Percentiles rank a stretch among this genome's conserved stretches.
phyloP scores from a whole-genome alignment of 2,329 filamentous ascomycete genomes.

The Neofusicoccum laricinum region DNA sequence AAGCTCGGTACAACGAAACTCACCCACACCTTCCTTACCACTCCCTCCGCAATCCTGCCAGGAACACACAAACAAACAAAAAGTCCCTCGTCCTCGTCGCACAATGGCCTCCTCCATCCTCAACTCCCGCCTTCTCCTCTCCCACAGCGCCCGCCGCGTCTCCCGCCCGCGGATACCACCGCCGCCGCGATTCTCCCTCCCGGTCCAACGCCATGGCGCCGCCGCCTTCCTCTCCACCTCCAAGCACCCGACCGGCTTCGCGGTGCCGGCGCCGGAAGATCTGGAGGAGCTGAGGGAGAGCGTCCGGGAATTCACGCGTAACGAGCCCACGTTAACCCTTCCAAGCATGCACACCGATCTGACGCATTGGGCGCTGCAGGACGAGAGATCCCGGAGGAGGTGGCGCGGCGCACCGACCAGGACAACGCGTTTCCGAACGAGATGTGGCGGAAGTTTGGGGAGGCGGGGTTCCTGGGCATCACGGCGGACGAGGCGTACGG shows the following conservation, averaged over 20 bases:
- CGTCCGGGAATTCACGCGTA: slow-evolving; percentile 82
- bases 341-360: neutral
- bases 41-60: neutral
- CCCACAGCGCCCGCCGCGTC: slow-evolving; percentile 6
- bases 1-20: neutral
- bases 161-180: neutral
- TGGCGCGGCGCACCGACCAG: slow-evolving; percentile 80
- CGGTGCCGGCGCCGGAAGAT: slow-evolving; percentile 67
- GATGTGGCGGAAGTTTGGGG: slow-evolving; percentile 93
- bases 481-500: slow-evolving; percentile 92
- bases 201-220: neutral
- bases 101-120: slow-evolving; percentile 2
- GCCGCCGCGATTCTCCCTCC: neutral
- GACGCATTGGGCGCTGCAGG: slow-evolving; percentile 46
- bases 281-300: slow-evolving; percentile 77
- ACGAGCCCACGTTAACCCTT: too few species aligned
- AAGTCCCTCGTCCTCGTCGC: neutral
- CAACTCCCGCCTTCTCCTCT: neutral
- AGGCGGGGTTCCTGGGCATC: slow-evolving; percentile 86
- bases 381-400: slow-evolving; percentile 79
- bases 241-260: slow-evolving; percentile 67
- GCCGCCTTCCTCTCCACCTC: slow-evolving; percentile 5
- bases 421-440: slow-evolving; percentile 82
- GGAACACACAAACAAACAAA: neutral
- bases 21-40: neutral